Evolutionary conservation across 2,329 filamentous ascomycete species (phyloP).

Genomic region (Metarhizium album): DNA sequence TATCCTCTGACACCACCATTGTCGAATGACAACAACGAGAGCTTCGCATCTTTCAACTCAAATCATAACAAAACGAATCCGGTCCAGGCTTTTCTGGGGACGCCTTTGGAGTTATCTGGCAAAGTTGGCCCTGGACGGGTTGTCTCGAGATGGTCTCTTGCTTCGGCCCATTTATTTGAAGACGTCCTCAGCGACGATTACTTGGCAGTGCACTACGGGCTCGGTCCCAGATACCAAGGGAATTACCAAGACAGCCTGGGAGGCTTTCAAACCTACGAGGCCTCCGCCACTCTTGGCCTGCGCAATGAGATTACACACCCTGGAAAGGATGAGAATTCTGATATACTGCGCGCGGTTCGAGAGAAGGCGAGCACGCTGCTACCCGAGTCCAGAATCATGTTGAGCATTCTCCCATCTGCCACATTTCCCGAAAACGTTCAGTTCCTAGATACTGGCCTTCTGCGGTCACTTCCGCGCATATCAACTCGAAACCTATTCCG

Average conservation of each 20-base stretch:
- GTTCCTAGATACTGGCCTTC: conserved; percentile 65
- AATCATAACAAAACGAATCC: conserved; percentile 48
- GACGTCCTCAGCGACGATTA: conserved; percentile 85
- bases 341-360: conserved; percentile 81
- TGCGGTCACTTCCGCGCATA: conserved; percentile 63
- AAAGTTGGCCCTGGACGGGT: conserved; percentile 63
- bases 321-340: conserved; percentile 81
- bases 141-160: conserved; percentile 76
- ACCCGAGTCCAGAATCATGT: conserved; percentile 67
- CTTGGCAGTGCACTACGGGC: conserved; percentile 78
- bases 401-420: conserved; percentile 73
- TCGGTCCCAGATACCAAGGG: conserved; percentile 84
- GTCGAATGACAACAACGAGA: conserved; percentile 51
- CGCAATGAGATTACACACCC: conserved; percentile 85
- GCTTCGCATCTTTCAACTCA: conserved; percentile 59
- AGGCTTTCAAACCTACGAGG: conserved; percentile 91
- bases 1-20: conserved; percentile 71
- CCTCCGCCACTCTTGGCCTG: conserved; percentile 80
- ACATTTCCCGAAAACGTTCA: conserved; percentile 73
- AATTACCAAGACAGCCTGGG: conserved; percentile 96
- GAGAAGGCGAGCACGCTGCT: conserved; percentile 74
- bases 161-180: conserved; percentile 80
- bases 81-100: conserved; percentile 88
- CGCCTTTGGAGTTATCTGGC: conserved; percentile 75
- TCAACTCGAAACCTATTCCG: conserved; percentile 50